Evolutionary conservation across 306 rosid genomes (phyloP).

Genomic region (Oemleria cerasiformis): DNA sequence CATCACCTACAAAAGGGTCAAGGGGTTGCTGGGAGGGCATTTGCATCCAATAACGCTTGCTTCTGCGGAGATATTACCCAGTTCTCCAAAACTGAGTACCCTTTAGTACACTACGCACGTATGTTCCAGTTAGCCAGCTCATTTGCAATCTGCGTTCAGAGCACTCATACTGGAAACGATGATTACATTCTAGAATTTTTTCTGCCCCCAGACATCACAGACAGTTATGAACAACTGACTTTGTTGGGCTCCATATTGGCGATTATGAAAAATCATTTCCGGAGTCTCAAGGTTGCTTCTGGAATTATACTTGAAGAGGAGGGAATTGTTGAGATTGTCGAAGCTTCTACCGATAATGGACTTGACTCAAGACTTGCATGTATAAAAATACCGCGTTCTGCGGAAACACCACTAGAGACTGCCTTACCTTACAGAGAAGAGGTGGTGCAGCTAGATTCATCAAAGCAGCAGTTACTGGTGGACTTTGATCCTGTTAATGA

Average conservation of each 20-base stretch:
- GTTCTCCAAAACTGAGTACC: constrained; percentile 81
- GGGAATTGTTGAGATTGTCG: constrained; percentile 54
- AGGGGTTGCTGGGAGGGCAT: constrained; percentile 88
- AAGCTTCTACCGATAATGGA: constrained; percentile 40
- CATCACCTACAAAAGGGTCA: constrained; percentile 94
- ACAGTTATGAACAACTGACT: constrained; percentile 42
- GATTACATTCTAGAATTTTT: constrained; percentile 80
- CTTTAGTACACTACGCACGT: constrained; percentile 79
- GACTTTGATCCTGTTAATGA: constrained; percentile 28
- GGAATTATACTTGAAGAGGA: constrained; percentile 55
- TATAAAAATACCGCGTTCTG: constrained; percentile 32
- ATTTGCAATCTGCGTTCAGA: constrained; percentile 75
- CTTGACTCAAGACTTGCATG: constrained; percentile 49
- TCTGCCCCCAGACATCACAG: constrained; percentile 54
- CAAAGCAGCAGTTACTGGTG: constrained; percentile 24
- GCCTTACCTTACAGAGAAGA: constrained; percentile 41
- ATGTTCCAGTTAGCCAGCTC: constrained; percentile 70
- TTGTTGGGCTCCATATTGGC: constrained; percentile 66
- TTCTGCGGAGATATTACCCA: constrained; percentile 65
- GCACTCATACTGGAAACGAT: constrained; percentile 67
- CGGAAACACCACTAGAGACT: constrained; percentile 37
- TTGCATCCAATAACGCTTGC: constrained; percentile 57
- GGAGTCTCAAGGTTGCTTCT: constrained; percentile 71
- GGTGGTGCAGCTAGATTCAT: constrained; percentile 33
- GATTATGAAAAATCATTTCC: constrained; percentile 69